phyloP scores from a whole-genome alignment of 2,329 filamentous ascomycete genomes.

The Fusarium fracticaudum region DNA sequence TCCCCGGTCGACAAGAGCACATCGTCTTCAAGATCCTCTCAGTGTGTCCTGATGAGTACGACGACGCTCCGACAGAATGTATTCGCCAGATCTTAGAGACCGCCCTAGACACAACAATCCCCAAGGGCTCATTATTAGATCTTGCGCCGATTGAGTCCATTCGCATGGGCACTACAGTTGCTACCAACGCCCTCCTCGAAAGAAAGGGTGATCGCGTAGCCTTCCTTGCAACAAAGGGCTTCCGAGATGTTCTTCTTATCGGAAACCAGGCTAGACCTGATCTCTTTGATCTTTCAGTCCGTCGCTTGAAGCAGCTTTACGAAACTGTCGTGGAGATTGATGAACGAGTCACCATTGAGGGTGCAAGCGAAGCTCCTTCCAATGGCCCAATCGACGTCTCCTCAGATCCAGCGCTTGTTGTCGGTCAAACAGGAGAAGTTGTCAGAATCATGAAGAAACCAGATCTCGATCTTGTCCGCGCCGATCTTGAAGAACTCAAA shows the following conservation, averaged over 20 bases:
- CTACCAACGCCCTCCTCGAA: constrained; percentile 80
- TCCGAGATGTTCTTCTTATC: constrained; percentile 76
- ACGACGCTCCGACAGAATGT: constrained; percentile 78
- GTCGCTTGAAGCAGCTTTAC: constrained; percentile 74
- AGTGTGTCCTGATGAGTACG: constrained; percentile 76
- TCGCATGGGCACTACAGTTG: constrained; percentile 83
- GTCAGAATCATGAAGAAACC: constrained; percentile 72
- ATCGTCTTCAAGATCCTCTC: constrained; percentile 41
- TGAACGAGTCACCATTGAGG: constrained; percentile 77
- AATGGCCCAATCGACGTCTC: constrained; percentile 56
- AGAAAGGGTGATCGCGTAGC: constrained; percentile 77
- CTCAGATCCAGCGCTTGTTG: constrained; percentile 66
- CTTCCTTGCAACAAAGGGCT: constrained; percentile 76
- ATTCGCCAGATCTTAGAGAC: constrained; percentile 62
- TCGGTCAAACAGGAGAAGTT: constrained; percentile 73
- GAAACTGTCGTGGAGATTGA: constrained; percentile 77
- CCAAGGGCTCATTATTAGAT: constrained; percentile 48
- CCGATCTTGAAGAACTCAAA: constrained; percentile 68
- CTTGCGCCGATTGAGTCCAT: constrained; percentile 66
- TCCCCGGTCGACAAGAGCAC: constrained; percentile 34
- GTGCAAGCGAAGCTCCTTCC: constrained; percentile 76
- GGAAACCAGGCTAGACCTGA: constrained; percentile 78
- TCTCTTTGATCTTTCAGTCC: constrained; percentile 77
- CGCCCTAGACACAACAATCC: constrained; percentile 46
- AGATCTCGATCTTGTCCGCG: constrained; percentile 61